Conservation (phyloP, 805 yeast species). For the Millerozyma miso region DNA sequence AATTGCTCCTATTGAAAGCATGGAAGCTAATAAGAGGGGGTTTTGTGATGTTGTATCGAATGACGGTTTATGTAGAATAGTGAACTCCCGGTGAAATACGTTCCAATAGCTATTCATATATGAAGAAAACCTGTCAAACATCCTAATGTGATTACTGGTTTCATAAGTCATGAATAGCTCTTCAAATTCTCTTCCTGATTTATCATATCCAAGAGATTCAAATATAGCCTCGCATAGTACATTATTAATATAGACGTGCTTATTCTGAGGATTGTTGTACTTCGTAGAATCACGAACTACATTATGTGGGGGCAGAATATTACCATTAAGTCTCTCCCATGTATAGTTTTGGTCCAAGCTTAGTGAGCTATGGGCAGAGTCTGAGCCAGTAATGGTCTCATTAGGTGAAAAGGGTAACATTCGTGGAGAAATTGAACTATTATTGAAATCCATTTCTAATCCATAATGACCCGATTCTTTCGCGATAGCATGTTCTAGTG, state of each 20-base stretch:
- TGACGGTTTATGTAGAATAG: constrained; percentile 57
- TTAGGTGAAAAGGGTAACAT: constrained; percentile 19
- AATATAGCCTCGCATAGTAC: constrained; percentile 31
- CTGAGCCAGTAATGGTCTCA: neutral
- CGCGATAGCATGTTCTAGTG: constrained; percentile 33
- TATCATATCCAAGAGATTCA: constrained; percentile 15
- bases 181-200: constrained; percentile 19
- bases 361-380: neutral
- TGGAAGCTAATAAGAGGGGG: constrained; percentile 48
- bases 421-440: constrained; percentile 22
- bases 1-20: constrained; percentile 55
- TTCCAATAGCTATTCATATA: constrained; percentile 48
- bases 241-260: constrained; percentile 37
- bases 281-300: neutral
- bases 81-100: constrained; percentile 55
- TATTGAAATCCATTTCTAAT: constrained; percentile 8
- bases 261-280: constrained; percentile 21
- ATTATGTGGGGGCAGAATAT: neutral
- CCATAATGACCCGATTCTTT: neutral
- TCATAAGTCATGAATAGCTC: constrained; percentile 21
- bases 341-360: neutral
- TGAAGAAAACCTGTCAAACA: constrained; percentile 31
- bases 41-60: constrained; percentile 47
- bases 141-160: constrained; percentile 14
- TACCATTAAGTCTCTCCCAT: neutral